Evolutionary conservation across 1,139 yeast species (phyloP), one percentile per base, ranked within the genome.

Genomic region (Yamadazyma jaroonii): DNA sequence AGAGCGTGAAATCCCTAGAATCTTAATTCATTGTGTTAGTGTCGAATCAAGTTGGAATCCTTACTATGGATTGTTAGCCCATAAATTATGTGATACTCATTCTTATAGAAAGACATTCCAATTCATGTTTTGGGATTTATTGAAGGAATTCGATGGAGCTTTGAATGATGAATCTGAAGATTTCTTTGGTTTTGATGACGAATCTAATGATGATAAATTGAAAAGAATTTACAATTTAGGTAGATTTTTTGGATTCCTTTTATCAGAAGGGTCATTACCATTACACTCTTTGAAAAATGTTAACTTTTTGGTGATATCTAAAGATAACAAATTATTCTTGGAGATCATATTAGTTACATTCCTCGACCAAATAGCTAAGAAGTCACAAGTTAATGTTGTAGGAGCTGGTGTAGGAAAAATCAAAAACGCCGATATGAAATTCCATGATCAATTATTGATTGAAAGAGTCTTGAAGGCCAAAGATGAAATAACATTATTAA

Each of bases 1-100:
- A 55, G 85, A 85, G 49, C 67, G 88, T 35, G 98, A 94, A 52
- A 84, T 92, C 25, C 95, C 97, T 2, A 74, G 81, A 39, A 90
- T 94, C 6, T 59, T 92, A 30, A 62, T 88, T 35, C 97, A 90
- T 54, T 92, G 98, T 62, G 81, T 90, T 14, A 77, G 85, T 2
- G 77, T 83, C 48, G 99, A 94, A 59, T 78, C 84, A 25, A 76
- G 77, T 0, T 90, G 86, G 69, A 94, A 94, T 53, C 97, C 97
- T 2, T 94, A 84, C 57, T 94, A 94, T 59, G 86, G 92, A 0
- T 64, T 85, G 10, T 74, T 94, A 24, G 95, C 95, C 0, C 72
- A 74, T 32, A 86, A 87, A 50, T 60, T 90, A 12, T 84, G 95
- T 52, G 77, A 72, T 27, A 75, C 80, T 27, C 87, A 84, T 46